Evolutionary conservation across 1,139 yeast genomes (phyloP).

Genomic region (Candida labiduridarum): DNA sequence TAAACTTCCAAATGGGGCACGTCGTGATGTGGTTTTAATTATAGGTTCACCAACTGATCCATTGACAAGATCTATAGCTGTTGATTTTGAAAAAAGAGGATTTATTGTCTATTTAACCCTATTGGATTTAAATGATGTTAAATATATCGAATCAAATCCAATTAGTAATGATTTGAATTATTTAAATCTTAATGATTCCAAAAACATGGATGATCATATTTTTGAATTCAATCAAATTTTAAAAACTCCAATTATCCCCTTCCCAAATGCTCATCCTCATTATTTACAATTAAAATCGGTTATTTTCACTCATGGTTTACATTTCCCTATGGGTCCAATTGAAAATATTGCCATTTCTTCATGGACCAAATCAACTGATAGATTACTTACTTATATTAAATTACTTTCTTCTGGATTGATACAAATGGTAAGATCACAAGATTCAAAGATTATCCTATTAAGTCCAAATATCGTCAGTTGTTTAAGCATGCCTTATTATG

Average conservation of each 20-base stretch:
- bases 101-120: conserved; percentile 79
- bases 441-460: conserved; percentile 46
- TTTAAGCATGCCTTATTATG: conserved; percentile 50
- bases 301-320: conserved; percentile 63
- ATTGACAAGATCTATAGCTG: conserved; percentile 65
- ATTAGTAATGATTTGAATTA: conserved; percentile 54
- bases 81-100: conserved; percentile 77
- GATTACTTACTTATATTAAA: conserved; percentile 49
- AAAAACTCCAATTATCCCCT: conserved; percentile 43
- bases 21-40: conserved; percentile 72
- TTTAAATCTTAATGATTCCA: conserved; percentile 34
- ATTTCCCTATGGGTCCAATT: conserved; percentile 70
- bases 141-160: conserved; percentile 59
- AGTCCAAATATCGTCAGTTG: conserved; percentile 48
- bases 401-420: conserved; percentile 60
- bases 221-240: conserved; percentile 44
- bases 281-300: conserved; percentile 56
- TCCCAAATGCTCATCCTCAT: conserved; percentile 56
- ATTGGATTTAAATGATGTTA: conserved; percentile 62
- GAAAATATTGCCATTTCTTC: conserved; percentile 56
- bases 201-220: conserved; percentile 33
- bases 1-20: conserved; percentile 66
- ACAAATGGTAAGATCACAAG: conserved; percentile 51
- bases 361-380: conserved; percentile 55
- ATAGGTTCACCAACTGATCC: conserved; percentile 83